These are phyloP conservation scores for Vinca minor DNA, from an alignment of 257 asterid genomes.

Conservation along the genomic window DNA sequence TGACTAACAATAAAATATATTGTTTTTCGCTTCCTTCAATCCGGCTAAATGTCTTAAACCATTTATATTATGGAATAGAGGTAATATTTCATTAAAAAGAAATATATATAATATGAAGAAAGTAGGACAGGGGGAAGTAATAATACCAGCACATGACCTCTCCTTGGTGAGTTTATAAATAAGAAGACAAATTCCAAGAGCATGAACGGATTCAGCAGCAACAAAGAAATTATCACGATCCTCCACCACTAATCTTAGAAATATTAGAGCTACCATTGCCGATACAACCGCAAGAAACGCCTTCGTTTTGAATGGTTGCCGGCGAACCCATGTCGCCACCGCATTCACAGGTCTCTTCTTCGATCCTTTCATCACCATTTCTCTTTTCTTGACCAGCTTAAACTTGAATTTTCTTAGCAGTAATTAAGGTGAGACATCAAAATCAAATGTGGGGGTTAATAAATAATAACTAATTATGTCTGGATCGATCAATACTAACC, in stretches of 20 bases:
- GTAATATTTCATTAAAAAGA: too few species aligned
- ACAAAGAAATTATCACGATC: constrained; percentile 25
- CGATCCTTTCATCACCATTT: constrained; percentile 7
- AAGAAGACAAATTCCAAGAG: constrained; percentile 29
- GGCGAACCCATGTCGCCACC: constrained; percentile 18
- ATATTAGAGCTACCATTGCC: constrained; percentile 9
- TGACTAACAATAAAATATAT: too few species aligned
- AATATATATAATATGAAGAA: too few species aligned
- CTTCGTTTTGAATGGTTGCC: constrained; percentile 29
- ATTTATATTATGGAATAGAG: too few species aligned
- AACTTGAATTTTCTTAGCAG: too few species aligned
- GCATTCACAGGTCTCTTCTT: constrained; percentile 22
- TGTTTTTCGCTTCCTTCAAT: too few species aligned
- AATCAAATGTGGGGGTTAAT: too few species aligned
- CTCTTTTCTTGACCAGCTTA: neutral
- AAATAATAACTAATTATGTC: too few species aligned
- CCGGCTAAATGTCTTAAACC: too few species aligned
- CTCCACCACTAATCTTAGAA: constrained; percentile 22
- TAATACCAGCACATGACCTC: constrained; percentile 33
- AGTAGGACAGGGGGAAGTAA: too few species aligned
- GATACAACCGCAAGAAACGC: constrained; percentile 10
- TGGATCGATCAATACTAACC: too few species aligned
- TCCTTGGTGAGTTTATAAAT: constrained; percentile 26
- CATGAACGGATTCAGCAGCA: constrained; percentile 26
- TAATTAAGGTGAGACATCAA: too few species aligned